Evolutionary conservation across 805 yeast species (phyloP), one percentile per base, ranked within the genome.

Genomic region (Saccharomycopsis malanga): DNA sequence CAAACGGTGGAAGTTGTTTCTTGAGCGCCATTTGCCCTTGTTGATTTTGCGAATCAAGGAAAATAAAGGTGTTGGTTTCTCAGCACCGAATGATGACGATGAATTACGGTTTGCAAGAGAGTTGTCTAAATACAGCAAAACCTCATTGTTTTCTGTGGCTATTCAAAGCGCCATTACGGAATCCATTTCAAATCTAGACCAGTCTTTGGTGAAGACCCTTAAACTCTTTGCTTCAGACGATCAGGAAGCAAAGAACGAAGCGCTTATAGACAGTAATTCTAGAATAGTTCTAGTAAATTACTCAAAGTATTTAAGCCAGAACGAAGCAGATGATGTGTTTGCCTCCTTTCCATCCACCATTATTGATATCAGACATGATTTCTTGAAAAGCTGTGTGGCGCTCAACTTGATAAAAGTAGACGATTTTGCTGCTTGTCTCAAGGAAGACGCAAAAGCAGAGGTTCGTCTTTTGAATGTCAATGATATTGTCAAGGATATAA

Each of bases 281-380:
- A 54, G 55, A 14, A 53, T 60, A 15, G 63, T 62, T 44, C 56
- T 60, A 27, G 58, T 62, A 46, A 61, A 56, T 50, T 65, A 60
- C 46, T 53, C 62, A 5, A 65, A 67, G 22, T 61, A 61, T 37
- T 61, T 65, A 29, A 66, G 65, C 20, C 41, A 49, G 27, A 64
- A 61, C 21, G 64, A 59, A 27, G 62, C 64, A 29, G 79, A 74
- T 47, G 77, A 74, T 45, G 65, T 75, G 62, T 75, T 76, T 52
- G 67, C 74, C n/a, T 69, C 75, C 14, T 71, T 69, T 50, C 72
- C 78, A 1, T 61, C 74, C 12, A 39, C 72, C 1, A 67, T 69
- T 6, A 58, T 63, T 10, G 80, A 74, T 55, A 64, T 74, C 3
- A 65, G 81, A 35, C 76, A 72, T 52, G 80, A 73, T 29, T 72